Percentiles rank a stretch among this genome's conserved stretches.
Conservation (phyloP, 2,329 filamentous ascomycete genomes). For the Sarocladiaceae sp. region DNA sequence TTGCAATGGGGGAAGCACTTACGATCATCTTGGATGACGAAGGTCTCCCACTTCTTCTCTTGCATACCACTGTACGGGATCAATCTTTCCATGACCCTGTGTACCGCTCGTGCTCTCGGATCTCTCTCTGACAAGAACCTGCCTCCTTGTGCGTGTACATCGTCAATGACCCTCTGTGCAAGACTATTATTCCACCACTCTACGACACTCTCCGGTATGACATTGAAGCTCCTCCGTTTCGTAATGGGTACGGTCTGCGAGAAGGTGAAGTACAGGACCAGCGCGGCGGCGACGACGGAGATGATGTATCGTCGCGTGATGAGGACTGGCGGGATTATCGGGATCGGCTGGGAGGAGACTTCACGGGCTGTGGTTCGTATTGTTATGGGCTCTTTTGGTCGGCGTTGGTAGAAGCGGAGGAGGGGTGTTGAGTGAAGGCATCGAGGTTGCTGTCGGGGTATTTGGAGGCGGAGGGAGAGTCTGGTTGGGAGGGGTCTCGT, state of each 20-base stretch:
- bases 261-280: slow-evolving; percentile 62
- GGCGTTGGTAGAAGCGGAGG: slow-evolving; percentile 13
- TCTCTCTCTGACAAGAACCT: slow-evolving; percentile 58
- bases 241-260: slow-evolving; percentile 70
- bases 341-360: slow-evolving; percentile 6
- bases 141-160: slow-evolving; percentile 46
- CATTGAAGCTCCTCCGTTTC: slow-evolving; percentile 69
- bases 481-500: not conserved
- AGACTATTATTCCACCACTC: slow-evolving; percentile 30
- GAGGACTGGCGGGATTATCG: slow-evolving; percentile 18
- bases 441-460: slow-evolving; percentile 20
- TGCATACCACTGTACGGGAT: slow-evolving; percentile 62
- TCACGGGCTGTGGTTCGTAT: slow-evolving; percentile 7
- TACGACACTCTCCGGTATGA: slow-evolving; percentile 53
- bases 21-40: slow-evolving; percentile 65
- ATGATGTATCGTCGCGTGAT: slow-evolving; percentile 30
- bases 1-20: slow-evolving; percentile 17
- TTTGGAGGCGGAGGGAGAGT: slow-evolving; percentile 18
- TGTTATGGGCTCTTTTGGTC: slow-evolving; percentile 9
- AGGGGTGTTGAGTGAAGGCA: slow-evolving; percentile 12
- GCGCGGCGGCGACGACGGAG: slow-evolving; percentile 37
- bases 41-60: slow-evolving; percentile 63
- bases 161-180: slow-evolving; percentile 41
- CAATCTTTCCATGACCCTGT: slow-evolving; percentile 60
- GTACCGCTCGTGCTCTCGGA: slow-evolving; percentile 51